Evolutionary conservation across 305 asterid genomes (phyloP), one percentile per base, ranked within the genome.

Genomic region (Plantago coronopus): DNA sequence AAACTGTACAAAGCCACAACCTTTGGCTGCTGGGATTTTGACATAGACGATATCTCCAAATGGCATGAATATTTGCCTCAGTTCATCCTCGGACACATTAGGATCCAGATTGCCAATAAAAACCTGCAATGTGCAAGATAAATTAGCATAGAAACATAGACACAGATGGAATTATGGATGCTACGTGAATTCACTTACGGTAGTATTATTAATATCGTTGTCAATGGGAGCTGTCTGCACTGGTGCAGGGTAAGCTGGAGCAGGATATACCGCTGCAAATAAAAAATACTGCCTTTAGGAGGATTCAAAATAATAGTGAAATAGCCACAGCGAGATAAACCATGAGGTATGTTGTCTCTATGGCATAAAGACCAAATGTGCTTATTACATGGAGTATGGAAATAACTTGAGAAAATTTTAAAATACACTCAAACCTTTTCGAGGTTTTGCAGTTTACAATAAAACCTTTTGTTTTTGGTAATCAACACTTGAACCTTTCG

Each of bases 1-100:
- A 77, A 82, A 91, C 80, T 88, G 96, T 70, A 91, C 87, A 72
- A 88, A 88, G 38, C 95, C 96, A 69, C 97, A 91, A 69, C 89
- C 96, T 78, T 76, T 83, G 63, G 95, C 59, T 34, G 85, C 89
- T 15, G 89, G 94, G 48, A 90, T 90, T 81, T 90, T 90, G 49
- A 83, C 94, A 63, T 84, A 87, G 60, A 81, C 78, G 57, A 90
- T 82, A 54, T 90, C 97, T 64, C 97, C 94, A 69, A 85, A 79
- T 69, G 82, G 97, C 78, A 72, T 29, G 70, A 90, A 87, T 54
- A 79, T 81, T 69, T 82, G 95, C 76, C 85, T 82, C 71, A 91
- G 67, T 72, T 91, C 97, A 61, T 91, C 97, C 65, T 91, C 96
- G 43, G 85, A 67, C 62, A 81, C 77, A 66, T 83, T 91, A 17